These are phyloP conservation scores for Pontederia paniculata DNA, from an alignment of 176 grass and related monocot species.

Conservation along the genomic window DNA sequence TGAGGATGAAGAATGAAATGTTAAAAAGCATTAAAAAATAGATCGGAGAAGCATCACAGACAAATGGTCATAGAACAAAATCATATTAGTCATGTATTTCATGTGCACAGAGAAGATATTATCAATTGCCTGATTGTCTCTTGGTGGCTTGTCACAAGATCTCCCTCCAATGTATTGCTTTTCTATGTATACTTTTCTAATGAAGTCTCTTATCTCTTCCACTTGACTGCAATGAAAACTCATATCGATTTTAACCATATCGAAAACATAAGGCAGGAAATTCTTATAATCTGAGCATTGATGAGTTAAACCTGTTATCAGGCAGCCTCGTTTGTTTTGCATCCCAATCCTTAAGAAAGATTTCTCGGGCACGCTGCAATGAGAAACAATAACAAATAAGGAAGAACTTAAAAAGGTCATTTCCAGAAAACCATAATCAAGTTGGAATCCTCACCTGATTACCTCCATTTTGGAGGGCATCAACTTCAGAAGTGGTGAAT, in stretches of 20 bases:
- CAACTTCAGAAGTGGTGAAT: constrained; percentile 62
- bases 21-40: background rate
- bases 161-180: constrained; percentile 41
- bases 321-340: constrained; percentile 43
- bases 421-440: background rate
- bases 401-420: background rate
- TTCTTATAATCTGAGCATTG: background rate
- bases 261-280: background rate
- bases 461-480: constrained; percentile 71
- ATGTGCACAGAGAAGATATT: background rate
- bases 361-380: constrained; percentile 64
- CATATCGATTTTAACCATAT: constrained; percentile 6
- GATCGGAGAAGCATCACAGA: background rate
- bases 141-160: constrained; percentile 74
- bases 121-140: constrained; percentile 56
- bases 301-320: constrained; percentile 47
- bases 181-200: constrained; percentile 79
- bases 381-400: background rate
- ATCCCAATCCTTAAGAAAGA: constrained; percentile 59
- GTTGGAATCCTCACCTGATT: constrained; percentile 51
- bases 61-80: background rate
- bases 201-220: constrained; percentile 70
- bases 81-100: background rate
- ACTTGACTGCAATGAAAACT: constrained; percentile 31
- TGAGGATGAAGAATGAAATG: constrained; percentile 4